Evolutionary conservation across 2,329 filamentous ascomycete genomes (phyloP).

Genomic region (Cladosporium phlei): DNA sequence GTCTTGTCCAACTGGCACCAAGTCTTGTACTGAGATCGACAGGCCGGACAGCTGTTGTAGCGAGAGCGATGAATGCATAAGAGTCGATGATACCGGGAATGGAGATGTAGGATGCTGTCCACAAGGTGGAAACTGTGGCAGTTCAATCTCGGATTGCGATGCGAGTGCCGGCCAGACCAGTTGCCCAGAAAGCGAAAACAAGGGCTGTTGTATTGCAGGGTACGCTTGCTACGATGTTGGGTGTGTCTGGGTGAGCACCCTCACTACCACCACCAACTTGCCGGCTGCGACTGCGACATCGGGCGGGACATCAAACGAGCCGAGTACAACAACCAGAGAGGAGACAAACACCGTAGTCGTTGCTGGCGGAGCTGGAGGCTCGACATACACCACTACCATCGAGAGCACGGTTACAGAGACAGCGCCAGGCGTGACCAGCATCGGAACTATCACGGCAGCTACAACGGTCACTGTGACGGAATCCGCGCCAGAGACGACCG

Average conservation of each 20-base stretch:
- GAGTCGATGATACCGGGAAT: constrained; percentile 54
- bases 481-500: background rate
- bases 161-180: constrained; percentile 55
- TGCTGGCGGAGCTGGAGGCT: constrained; percentile 3
- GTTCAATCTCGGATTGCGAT: constrained; percentile 58
- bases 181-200: constrained; percentile 61
- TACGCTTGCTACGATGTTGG: constrained; percentile 66
- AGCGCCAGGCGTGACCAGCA: constrained; percentile 11
- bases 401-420: constrained; percentile 8
- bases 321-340: background rate
- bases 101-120: constrained; percentile 74
- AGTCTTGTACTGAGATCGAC: constrained; percentile 59
- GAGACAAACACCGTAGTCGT: background rate
- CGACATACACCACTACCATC: constrained; percentile 9
- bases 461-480: constrained; percentile 13
- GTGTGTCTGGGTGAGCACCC: constrained; percentile 51
- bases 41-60: constrained; percentile 69
- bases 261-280: constrained; percentile 26
- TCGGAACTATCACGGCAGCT: constrained; percentile 11
- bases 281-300: constrained; percentile 18
- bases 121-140: constrained; percentile 57
- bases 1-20: constrained; percentile 61
- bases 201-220: constrained; percentile 71
- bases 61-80: constrained; percentile 61
- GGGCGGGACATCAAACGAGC: background rate